Conservation (phyloP, 768 basidiomycete genomes). For the Macrolepiota fuliginosa region DNA sequence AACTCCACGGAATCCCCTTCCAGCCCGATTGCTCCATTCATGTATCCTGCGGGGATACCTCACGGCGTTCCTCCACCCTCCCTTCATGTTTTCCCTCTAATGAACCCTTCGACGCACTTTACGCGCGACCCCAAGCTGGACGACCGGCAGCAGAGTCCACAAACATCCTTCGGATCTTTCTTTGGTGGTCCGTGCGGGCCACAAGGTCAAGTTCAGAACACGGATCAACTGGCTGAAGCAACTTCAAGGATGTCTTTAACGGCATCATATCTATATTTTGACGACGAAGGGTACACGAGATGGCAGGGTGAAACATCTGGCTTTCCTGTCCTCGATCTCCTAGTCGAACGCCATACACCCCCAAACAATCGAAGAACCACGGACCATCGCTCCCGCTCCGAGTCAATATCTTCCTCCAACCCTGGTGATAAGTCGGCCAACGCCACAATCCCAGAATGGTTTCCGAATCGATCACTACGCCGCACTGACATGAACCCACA, state of each 20-base stretch:
- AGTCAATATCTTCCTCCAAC: constrained; percentile 15
- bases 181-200: constrained; percentile 32
- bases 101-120: constrained; percentile 80
- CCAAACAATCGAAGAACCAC: constrained; percentile 25
- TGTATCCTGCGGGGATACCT: constrained; percentile 37
- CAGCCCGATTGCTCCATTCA: constrained; percentile 38
- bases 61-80: constrained; percentile 77
- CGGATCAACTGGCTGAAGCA: constrained; percentile 55
- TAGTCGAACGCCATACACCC: constrained; percentile 67
- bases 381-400: constrained; percentile 1
- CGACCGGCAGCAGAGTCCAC: constrained; percentile 46
- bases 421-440: constrained; percentile 27
- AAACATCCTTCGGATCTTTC: constrained; percentile 37
- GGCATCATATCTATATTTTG: constrained; percentile 82
- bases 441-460: constrained; percentile 58
- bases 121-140: constrained; percentile 41
- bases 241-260: constrained; percentile 62
- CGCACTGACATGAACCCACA: constrained; percentile 85
- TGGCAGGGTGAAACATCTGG: constrained; percentile 96
- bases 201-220: constrained; percentile 15
- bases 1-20: constrained; percentile 20
- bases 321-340: constrained; percentile 79
- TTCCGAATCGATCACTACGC: constrained; percentile 76
- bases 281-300: constrained; percentile 83
- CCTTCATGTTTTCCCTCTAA: constrained; percentile 73